phyloP scores from a whole-genome alignment of 192 early-diverging fungal genomes.

The Mortierella claussenii region DNA sequence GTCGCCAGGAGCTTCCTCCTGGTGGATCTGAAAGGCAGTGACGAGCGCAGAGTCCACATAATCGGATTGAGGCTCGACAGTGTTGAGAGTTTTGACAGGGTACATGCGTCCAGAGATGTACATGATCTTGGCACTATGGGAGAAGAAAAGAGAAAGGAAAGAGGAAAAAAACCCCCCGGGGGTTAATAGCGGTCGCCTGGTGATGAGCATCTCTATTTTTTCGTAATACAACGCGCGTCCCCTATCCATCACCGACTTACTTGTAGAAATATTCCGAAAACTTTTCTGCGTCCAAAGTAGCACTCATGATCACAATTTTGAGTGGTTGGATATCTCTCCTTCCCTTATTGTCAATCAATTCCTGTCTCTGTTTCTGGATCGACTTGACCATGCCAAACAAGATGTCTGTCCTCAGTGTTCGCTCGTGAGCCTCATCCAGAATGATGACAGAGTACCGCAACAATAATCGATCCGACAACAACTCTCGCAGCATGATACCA shows the following conservation, averaged over 20 bases:
- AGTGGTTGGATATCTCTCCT: constrained; percentile 65
- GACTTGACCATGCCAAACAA: constrained; percentile 95
- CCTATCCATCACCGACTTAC: constrained; percentile 63
- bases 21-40: constrained; percentile 90
- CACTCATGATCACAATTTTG: constrained; percentile 96
- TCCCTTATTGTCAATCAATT: constrained; percentile 54
- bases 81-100: constrained; percentile 86
- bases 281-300: constrained; percentile 93
- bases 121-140: constrained; percentile 76
- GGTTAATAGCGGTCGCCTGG: too few species aligned
- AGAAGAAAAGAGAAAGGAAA: constrained; percentile 1
- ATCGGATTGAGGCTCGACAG: constrained; percentile 84
- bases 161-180: not conserved
- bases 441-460: constrained; percentile 86
- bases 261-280: constrained; percentile 92
- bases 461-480: constrained; percentile 84
- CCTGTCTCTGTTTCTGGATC: constrained; percentile 76
- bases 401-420: constrained; percentile 97
- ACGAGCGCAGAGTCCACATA: constrained; percentile 92
- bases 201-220: too few species aligned
- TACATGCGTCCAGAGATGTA: constrained; percentile 92
- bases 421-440: constrained; percentile 98
- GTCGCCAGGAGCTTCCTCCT: constrained; percentile 86
- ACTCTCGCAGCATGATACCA: constrained; percentile 93
- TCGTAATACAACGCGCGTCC: too few species aligned